These are phyloP conservation scores for Phanerochaete carnosa DNA, from an alignment of 768 basidiomycete species.

Conservation along the genomic window DNA sequence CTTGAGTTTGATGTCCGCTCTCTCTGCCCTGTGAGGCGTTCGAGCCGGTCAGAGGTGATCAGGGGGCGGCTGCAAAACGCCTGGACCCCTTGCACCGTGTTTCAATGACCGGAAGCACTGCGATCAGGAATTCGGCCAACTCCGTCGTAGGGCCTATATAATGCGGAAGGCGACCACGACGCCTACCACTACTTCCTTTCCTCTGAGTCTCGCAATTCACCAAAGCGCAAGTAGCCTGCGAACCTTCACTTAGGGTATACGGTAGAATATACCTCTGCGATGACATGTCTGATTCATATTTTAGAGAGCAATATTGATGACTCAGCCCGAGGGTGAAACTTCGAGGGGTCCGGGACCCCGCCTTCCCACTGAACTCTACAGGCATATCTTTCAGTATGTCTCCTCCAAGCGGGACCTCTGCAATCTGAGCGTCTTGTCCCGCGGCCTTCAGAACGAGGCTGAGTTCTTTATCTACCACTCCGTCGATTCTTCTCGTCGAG, in stretches of 20 bases:
- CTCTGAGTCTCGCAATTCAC: not conserved
- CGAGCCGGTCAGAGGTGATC: not conserved
- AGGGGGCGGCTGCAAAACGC: not conserved
- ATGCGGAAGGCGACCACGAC: constrained; percentile 1
- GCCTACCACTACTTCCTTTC: not conserved
- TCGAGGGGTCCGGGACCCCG: not conserved
- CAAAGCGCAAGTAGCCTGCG: not conserved
- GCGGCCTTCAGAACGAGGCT: constrained; percentile 9
- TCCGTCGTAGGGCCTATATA: not conserved
- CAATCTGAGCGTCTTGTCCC: constrained; percentile 12
- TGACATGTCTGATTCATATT: not conserved
- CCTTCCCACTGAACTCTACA: constrained; percentile 13
- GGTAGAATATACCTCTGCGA: not conserved
- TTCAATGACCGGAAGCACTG: constrained; percentile 1
- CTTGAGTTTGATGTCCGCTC: too few species aligned
- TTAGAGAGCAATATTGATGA: not conserved
- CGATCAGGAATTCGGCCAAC: constrained; percentile 6
- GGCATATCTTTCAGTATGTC: constrained; percentile 15
- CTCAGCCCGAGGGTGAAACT: not conserved
- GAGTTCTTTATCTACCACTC: constrained; percentile 15
- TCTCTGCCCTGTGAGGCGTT: too few species aligned
- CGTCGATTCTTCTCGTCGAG: constrained; percentile 5
- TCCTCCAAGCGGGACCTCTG: constrained; percentile 12
- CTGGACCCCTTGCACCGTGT: constrained; percentile 1
- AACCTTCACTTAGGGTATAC: not conserved